Percentiles rank a stretch among this genome's conserved stretches.
Conservation (phyloP, 352 stramenopile species). For the Pythium phragmitis region DNA sequence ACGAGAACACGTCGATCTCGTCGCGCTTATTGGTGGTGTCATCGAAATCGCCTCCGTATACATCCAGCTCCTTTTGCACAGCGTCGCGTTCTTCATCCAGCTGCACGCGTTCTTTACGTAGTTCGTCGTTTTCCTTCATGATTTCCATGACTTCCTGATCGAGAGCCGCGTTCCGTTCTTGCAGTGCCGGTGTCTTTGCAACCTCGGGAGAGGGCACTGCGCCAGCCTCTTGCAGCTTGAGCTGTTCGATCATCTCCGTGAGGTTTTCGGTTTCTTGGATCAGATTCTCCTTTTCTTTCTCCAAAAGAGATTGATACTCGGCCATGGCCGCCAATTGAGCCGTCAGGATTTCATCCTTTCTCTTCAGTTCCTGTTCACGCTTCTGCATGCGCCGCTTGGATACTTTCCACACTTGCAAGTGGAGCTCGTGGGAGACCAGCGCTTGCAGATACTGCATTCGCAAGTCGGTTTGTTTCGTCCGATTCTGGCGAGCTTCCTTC, state of each 20-base stretch:
- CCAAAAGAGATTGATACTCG: slow-evolving; percentile 40
- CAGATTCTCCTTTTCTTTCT: slow-evolving; percentile 62
- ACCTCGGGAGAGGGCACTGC: slow-evolving; percentile 68
- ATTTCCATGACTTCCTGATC: slow-evolving; percentile 75
- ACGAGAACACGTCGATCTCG: slow-evolving; percentile 71
- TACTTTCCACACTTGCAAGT: slow-evolving; percentile 73
- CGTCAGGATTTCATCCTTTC: slow-evolving; percentile 56
- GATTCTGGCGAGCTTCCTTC: slow-evolving; percentile 58
- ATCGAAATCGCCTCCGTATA: slow-evolving; percentile 58
- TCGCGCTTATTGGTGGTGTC: slow-evolving; percentile 33
- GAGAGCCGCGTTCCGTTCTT: slow-evolving; percentile 45
- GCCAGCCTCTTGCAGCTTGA: slow-evolving; percentile 53
- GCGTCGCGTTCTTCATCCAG: slow-evolving; percentile 59
- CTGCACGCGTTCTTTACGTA: slow-evolving; percentile 44
- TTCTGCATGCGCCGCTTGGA: slow-evolving; percentile 50
- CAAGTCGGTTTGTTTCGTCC: slow-evolving; percentile 59
- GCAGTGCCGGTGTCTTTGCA: slow-evolving; percentile 51
- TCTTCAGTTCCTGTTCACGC: slow-evolving; percentile 48
- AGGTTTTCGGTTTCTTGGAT: slow-evolving; percentile 54
- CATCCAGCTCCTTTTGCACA: slow-evolving; percentile 64
- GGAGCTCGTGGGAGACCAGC: slow-evolving; percentile 70
- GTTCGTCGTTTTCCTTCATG: slow-evolving; percentile 67
- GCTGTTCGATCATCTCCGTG: slow-evolving; percentile 56
- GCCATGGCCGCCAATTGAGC: slow-evolving; percentile 46
- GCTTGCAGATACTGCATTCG: slow-evolving; percentile 78